Conservation (phyloP, 2,329 filamentous ascomycete species). For the Sporothrix brunneoviolacea region DNA sequence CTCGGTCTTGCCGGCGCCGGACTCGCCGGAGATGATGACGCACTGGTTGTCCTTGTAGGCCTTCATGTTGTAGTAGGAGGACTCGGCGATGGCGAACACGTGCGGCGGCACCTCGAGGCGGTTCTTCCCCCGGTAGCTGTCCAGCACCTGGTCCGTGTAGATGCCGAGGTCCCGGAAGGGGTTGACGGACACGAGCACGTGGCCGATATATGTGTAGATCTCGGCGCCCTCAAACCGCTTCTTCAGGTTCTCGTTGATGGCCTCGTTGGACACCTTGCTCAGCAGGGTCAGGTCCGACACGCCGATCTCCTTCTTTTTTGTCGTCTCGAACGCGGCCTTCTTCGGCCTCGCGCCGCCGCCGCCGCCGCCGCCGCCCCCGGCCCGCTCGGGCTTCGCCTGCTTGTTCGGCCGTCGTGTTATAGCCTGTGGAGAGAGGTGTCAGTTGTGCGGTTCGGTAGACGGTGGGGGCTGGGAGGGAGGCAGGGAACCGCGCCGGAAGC, state of each 20-base stretch:
- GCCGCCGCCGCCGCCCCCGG: conserved; percentile 36
- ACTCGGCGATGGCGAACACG: conserved; percentile 95
- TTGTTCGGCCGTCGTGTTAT: conserved; percentile 46
- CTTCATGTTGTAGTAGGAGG: conserved; percentile 99
- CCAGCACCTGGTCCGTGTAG: conserved; percentile 89
- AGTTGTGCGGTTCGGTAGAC: neutral
- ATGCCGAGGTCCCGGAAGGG: conserved; percentile 96
- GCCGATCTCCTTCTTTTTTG: conserved; percentile 98
- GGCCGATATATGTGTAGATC: conserved; percentile 99
- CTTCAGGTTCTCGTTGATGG: conserved; percentile 98
- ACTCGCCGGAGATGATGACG: conserved; percentile 98
- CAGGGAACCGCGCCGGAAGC: neutral
- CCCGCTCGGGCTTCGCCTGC: conserved; percentile 35
- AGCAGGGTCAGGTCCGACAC: conserved; percentile 96
- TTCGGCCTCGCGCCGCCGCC: conserved; percentile 61
- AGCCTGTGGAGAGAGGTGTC: conserved; percentile 29
- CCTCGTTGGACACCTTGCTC: conserved; percentile 98
- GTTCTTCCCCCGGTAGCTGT: conserved; percentile 95
- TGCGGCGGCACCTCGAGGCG: conserved; percentile 90
- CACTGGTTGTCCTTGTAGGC: conserved; percentile 98
- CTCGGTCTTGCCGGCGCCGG: conserved; percentile 96
- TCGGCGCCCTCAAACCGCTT: conserved; percentile 95
- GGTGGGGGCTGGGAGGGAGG: neutral
- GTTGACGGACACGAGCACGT: conserved; percentile 98
- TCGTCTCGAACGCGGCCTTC: conserved; percentile 91